These are phyloP conservation scores for Suillus americanus DNA, from an alignment of 768 basidiomycete genomes.

Conservation along the genomic window DNA sequence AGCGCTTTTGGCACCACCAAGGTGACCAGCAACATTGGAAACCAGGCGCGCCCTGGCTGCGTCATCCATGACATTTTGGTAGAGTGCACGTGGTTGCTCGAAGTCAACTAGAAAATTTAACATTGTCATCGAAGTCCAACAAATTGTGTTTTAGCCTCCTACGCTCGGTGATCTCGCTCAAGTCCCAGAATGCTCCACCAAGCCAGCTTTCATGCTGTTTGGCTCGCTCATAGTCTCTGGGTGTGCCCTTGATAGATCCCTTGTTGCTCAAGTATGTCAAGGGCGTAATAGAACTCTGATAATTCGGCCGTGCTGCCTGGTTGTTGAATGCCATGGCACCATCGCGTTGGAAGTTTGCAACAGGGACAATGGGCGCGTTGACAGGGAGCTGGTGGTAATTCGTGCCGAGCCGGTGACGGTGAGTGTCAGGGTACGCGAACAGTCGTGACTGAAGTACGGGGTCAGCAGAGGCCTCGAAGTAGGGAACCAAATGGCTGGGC, in stretches of 20 bases:
- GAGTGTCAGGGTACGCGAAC: slow-evolving; percentile 92
- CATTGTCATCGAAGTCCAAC: background rate
- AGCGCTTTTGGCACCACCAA: slow-evolving; percentile 57
- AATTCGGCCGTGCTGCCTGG: slow-evolving; percentile 86
- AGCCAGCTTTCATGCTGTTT: slow-evolving; percentile 73
- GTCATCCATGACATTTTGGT: slow-evolving; percentile 66
- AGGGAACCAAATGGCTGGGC: slow-evolving; percentile 84
- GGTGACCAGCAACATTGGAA: slow-evolving; percentile 64
- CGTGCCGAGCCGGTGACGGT: slow-evolving; percentile 77
- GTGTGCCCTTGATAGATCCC: slow-evolving; percentile 43
- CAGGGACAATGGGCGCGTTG: slow-evolving; percentile 71
- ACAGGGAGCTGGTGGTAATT: slow-evolving; percentile 89
- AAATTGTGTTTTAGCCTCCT: slow-evolving; percentile 29
- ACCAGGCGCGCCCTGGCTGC: slow-evolving; percentile 60
- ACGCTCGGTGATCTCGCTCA: slow-evolving; percentile 82
- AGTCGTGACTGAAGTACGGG: slow-evolving; percentile 93
- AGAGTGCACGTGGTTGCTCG: slow-evolving; percentile 77
- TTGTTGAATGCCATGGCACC: slow-evolving; percentile 67
- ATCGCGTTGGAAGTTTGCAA: slow-evolving; percentile 93
- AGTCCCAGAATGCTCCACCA: slow-evolving; percentile 64
- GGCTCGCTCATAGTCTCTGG: slow-evolving; percentile 37
- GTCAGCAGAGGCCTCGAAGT: slow-evolving; percentile 88
- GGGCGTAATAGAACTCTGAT: slow-evolving; percentile 75
- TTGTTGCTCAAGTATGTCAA: slow-evolving; percentile 58
- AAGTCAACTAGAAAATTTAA: slow-evolving; percentile 61